These are phyloP conservation scores for Poa pratensis DNA, from an alignment of 176 grass and related monocot species.

Conservation along the genomic window DNA sequence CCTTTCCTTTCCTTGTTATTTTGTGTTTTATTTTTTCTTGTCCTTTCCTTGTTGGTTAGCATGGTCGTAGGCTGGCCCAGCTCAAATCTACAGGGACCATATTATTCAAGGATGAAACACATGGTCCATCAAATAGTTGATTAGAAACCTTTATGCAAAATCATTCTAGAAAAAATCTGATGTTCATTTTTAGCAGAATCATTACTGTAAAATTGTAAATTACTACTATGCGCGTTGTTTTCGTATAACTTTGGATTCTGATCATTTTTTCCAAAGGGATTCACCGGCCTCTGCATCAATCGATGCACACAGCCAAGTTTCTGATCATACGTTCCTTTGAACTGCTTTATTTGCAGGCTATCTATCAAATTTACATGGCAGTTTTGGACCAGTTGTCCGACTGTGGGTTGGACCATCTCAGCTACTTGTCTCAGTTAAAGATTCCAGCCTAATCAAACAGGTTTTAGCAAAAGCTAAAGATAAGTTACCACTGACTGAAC, in stretches of 20 bases:
- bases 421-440: slow-evolving; percentile 91
- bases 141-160: not conserved
- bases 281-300: too few relatives aligned
- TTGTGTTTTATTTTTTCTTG: not conserved
- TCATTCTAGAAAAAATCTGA: not conserved
- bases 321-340: slow-evolving; percentile 34
- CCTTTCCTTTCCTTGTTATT: slow-evolving; percentile 8
- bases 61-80: slow-evolving; percentile 29
- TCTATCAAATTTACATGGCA: slow-evolving; percentile 75
- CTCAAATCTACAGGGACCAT: slow-evolving; percentile 24
- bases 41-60: slow-evolving; percentile 23
- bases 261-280: not conserved
- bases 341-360: slow-evolving; percentile 58
- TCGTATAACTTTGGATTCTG: not conserved
- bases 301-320: not conserved
- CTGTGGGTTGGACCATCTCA: slow-evolving; percentile 88
- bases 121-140: slow-evolving; percentile 16
- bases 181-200: slow-evolving; percentile 12
- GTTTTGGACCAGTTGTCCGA: slow-evolving; percentile 84
- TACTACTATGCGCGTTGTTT: not conserved
- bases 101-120: slow-evolving; percentile 2
- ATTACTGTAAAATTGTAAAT: not conserved
- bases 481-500: slow-evolving; percentile 80
- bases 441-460: slow-evolving; percentile 72
- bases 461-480: slow-evolving; percentile 83